Percentiles rank a stretch among this genome's conserved stretches.
phyloP scores from a whole-genome alignment of 2,329 filamentous ascomycete genomes.

The Chaetomiaceae sp. region DNA sequence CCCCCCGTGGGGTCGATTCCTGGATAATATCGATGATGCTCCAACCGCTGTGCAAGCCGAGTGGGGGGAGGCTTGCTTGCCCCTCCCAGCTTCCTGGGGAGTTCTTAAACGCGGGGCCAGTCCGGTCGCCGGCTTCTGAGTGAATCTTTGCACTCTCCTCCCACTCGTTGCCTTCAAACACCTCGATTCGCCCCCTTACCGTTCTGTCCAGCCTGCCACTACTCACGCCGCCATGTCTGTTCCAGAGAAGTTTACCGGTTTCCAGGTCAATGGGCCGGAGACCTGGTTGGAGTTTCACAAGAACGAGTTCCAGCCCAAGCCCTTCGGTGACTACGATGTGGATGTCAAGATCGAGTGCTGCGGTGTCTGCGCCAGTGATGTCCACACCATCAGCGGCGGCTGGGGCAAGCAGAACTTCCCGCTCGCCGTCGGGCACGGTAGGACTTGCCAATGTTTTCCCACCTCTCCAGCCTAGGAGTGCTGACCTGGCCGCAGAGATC shows the following conservation, averaged over 20 bases:
- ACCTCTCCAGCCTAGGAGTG: neutral
- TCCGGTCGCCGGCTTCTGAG: neutral
- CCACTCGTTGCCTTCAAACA: too few species aligned
- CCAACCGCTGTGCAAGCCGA: too few species aligned
- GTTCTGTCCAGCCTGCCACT: too few species aligned
- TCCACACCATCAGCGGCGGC: slow-evolving; percentile 63
- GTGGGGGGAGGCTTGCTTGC: neutral
- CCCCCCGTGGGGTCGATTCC: neutral
- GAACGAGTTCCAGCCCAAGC: slow-evolving; percentile 74
- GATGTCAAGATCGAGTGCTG: slow-evolving; percentile 82
- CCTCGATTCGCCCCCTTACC: too few species aligned
- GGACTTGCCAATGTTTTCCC: slow-evolving; percentile 16
- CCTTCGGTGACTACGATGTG: slow-evolving; percentile 79
- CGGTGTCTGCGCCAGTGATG: slow-evolving; percentile 67
- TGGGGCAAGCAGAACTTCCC: slow-evolving; percentile 60
- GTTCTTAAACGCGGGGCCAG: slow-evolving; percentile 3
- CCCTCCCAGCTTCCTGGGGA: neutral
- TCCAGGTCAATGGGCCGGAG: slow-evolving; percentile 50
- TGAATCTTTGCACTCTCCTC: too few species aligned
- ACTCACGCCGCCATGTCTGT: slow-evolving; percentile 44
- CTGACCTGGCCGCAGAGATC: slow-evolving; percentile 44
- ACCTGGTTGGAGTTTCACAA: slow-evolving; percentile 58
- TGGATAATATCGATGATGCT: slow-evolving; percentile 17
- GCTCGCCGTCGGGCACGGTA: slow-evolving; percentile 61
- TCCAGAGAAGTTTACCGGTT: slow-evolving; percentile 55